phyloP scores from a whole-genome alignment of 805 yeast genomes.

The Cyberlindnera meyerae region DNA sequence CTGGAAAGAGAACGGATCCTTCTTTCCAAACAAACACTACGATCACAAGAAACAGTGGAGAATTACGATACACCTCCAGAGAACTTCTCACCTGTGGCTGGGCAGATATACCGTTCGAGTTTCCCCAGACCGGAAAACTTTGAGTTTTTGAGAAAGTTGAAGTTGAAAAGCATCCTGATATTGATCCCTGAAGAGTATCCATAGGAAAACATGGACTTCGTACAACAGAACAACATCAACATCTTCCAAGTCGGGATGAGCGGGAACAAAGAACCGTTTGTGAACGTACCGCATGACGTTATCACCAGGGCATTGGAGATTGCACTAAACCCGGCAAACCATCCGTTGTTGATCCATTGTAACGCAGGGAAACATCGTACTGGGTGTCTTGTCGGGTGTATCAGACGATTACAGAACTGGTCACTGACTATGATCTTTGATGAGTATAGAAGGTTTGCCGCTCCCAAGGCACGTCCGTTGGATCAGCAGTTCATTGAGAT shows the following conservation, averaged over 20 bases:
- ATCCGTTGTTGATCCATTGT: constrained; percentile 90
- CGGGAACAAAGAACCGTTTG: constrained; percentile 95
- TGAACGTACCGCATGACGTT: constrained; percentile 60
- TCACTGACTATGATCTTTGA: constrained; percentile 90
- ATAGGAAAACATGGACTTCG: constrained; percentile 60
- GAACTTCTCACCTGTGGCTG: constrained; percentile 81
- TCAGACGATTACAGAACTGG: constrained; percentile 88
- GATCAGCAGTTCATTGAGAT: constrained; percentile 95
- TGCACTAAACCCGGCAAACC: constrained; percentile 79
- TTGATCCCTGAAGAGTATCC: constrained; percentile 93
- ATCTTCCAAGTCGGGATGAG: constrained; percentile 88
- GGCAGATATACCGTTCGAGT: constrained; percentile 76
- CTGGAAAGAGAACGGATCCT: not conserved
- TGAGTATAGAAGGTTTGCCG: constrained; percentile 90
- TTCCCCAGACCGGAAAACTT: constrained; percentile 88
- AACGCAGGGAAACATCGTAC: constrained; percentile 96
- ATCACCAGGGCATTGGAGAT: constrained; percentile 79
- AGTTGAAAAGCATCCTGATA: constrained; percentile 71
- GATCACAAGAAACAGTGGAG: too few species aligned
- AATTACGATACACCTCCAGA: constrained; percentile 61
- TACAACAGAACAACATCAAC: constrained; percentile 54
- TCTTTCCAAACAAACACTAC: not conserved
- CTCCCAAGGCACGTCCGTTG: constrained; percentile 90
- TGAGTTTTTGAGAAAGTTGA: constrained; percentile 54
- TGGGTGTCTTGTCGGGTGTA: constrained; percentile 92